These are phyloP conservation scores for Penstemon barbatus DNA, from an alignment of 257 asterid species.

Conservation along the genomic window DNA sequence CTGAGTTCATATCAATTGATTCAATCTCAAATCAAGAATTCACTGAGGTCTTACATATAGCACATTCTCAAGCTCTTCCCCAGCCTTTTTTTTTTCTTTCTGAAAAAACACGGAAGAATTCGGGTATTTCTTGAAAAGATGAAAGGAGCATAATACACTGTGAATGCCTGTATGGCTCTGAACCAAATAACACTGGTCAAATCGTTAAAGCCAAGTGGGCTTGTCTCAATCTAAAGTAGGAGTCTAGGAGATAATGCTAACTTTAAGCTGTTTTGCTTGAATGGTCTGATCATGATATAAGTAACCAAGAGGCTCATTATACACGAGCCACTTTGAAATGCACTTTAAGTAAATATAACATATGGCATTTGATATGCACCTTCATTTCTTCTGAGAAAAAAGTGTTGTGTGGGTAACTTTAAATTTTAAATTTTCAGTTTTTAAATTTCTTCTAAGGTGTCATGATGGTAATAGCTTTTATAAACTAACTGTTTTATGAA, in stretches of 20 bases:
- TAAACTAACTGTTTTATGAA: background rate
- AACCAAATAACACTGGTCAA: too few relatives aligned
- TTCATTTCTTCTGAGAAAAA: too few relatives aligned
- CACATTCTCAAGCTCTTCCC: background rate
- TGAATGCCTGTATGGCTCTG: too few relatives aligned
- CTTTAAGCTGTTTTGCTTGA: slow-evolving; percentile 14
- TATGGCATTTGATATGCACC: too few relatives aligned
- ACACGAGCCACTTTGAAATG: slow-evolving; percentile 5
- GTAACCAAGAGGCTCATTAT: background rate
- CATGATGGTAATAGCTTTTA: background rate
- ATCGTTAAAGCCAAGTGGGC: background rate
- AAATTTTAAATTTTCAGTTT: too few relatives aligned
- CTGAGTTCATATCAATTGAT: slow-evolving; percentile 82
- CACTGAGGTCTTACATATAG: slow-evolving; percentile 66
- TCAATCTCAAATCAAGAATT: slow-evolving; percentile 96
- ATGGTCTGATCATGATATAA: slow-evolving; percentile 8
- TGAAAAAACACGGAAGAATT: background rate
- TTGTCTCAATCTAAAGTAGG: too few relatives aligned
- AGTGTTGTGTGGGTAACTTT: too few relatives aligned
- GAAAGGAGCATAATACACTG: background rate
- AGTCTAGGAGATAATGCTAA: background rate
- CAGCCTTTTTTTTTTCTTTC: slow-evolving; percentile 17
- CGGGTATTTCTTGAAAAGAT: slow-evolving; percentile 2
- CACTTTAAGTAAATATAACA: background rate
- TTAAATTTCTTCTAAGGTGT: background rate